Conservation (phyloP, 176 grass and related monocot genomes). For the Lolium perenne region DNA sequence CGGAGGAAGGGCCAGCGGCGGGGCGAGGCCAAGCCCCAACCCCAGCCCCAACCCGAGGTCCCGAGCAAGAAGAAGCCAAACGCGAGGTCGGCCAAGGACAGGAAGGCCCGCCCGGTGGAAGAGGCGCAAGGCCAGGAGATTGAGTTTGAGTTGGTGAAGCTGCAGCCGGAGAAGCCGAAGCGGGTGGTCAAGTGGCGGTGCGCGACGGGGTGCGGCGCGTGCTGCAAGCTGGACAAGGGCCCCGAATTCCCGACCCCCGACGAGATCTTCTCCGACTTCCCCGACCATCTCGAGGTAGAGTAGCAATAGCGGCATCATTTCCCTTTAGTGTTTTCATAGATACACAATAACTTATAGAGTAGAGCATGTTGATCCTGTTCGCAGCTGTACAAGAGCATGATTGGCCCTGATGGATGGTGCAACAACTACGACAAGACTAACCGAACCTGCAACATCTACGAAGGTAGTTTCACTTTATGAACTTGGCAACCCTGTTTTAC, state of each 20-base stretch:
- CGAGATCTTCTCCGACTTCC: constrained; percentile 66
- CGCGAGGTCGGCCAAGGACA: neutral
- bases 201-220: constrained; percentile 77
- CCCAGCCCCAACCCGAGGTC: constrained; percentile 4
- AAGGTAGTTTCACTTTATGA: constrained; percentile 39
- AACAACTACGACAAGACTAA: constrained; percentile 63
- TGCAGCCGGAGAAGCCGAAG: constrained; percentile 43
- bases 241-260: constrained; percentile 67
- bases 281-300: constrained; percentile 62
- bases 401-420: constrained; percentile 76
- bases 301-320: neutral
- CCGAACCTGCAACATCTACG: constrained; percentile 70
- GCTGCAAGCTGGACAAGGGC: constrained; percentile 86
- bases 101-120: neutral
- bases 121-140: constrained; percentile 20
- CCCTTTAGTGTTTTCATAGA: neutral
- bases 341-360: neutral
- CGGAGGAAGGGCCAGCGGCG: constrained; percentile 50
- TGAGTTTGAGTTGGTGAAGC: constrained; percentile 29
- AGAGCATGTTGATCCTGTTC: neutral
- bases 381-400: constrained; percentile 77
- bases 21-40: constrained; percentile 24
- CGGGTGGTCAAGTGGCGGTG: constrained; percentile 60
- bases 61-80: constrained; percentile 36
- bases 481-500: neutral